A percentile compares a stretch with the other conserved stretches of the same genome.
Evolutionary conservation across 192 early-diverging fungal genomes (phyloP).

Genomic region (Coemansia sp.): DNA sequence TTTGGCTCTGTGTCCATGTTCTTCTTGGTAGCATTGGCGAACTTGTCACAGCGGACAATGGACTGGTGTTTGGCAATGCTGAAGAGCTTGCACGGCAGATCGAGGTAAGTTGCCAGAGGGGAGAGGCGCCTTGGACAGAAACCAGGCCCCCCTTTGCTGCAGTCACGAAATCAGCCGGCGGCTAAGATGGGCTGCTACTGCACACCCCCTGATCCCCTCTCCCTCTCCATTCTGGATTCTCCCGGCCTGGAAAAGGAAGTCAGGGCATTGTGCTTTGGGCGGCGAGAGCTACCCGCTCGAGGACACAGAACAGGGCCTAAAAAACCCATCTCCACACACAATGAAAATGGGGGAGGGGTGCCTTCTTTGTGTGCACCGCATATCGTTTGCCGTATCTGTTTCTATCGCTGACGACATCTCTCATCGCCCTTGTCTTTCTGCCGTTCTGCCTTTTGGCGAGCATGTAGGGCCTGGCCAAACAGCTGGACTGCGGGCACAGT

Average conservation of each 20-base stretch:
- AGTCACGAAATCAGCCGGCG: slow-evolving; percentile 11
- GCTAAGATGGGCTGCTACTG: not conserved
- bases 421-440: not conserved
- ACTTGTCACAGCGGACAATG: slow-evolving; percentile 69
- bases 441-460: not conserved
- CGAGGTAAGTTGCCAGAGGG: slow-evolving; percentile 48
- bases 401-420: not conserved
- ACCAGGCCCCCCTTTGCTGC: not conserved
- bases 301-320: too few relatives aligned
- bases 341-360: too few relatives aligned
- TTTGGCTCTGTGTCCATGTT: not conserved
- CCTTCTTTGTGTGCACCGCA: not conserved
- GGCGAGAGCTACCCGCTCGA: not conserved
- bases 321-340: not conserved
- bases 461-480: slow-evolving; percentile 29
- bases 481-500: slow-evolving; percentile 22
- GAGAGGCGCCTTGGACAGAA: not conserved
- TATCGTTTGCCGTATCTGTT: not conserved
- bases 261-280: not conserved
- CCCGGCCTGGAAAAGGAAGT: not conserved
- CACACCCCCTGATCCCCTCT: not conserved
- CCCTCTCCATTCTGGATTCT: slow-evolving; percentile 3
- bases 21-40: slow-evolving; percentile 62
- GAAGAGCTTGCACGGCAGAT: slow-evolving; percentile 66
- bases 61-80: slow-evolving; percentile 64